Evolutionary conservation across 2,329 filamentous ascomycete genomes (phyloP).

Genomic region (Trichoderma sp.): DNA sequence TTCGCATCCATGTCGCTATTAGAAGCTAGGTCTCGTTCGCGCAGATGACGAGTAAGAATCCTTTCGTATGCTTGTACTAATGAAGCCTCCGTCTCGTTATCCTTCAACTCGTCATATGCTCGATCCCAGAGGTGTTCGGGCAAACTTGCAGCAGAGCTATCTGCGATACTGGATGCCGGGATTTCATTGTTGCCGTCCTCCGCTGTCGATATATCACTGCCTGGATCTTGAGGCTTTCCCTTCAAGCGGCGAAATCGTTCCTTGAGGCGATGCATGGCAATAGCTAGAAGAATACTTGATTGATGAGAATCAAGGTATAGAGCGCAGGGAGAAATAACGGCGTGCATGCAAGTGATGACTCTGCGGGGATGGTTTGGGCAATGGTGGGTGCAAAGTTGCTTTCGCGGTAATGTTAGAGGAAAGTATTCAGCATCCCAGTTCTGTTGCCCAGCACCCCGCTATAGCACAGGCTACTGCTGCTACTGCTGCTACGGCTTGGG

Average conservation of each 20-base stretch:
- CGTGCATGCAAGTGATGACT: too few species aligned
- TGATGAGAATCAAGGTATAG: not conserved
- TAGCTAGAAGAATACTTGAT: not conserved
- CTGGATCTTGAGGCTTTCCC: not conserved
- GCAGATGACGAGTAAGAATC: slow-evolving; percentile 30
- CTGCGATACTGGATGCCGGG: not conserved
- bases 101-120: slow-evolving; percentile 33
- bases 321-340: too few species aligned
- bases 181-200: not conserved
- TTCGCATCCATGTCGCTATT: not conserved
- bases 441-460: too few species aligned
- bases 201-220: not conserved
- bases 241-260: not conserved
- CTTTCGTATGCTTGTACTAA: slow-evolving; percentile 34
- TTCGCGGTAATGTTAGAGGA: too few species aligned
- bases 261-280: not conserved
- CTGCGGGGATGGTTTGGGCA: too few species aligned
- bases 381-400: too few species aligned
- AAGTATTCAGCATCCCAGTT: too few species aligned
- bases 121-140: slow-evolving; percentile 48
- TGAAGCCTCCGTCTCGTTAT: slow-evolving; percentile 11
- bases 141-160: slow-evolving; percentile 52
- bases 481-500: too few species aligned
- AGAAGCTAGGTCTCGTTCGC: not conserved
- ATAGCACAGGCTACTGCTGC: too few species aligned